phyloP scores from a whole-genome alignment of 2,329 filamentous ascomycete species.

The Davidsoniella virescens region DNA sequence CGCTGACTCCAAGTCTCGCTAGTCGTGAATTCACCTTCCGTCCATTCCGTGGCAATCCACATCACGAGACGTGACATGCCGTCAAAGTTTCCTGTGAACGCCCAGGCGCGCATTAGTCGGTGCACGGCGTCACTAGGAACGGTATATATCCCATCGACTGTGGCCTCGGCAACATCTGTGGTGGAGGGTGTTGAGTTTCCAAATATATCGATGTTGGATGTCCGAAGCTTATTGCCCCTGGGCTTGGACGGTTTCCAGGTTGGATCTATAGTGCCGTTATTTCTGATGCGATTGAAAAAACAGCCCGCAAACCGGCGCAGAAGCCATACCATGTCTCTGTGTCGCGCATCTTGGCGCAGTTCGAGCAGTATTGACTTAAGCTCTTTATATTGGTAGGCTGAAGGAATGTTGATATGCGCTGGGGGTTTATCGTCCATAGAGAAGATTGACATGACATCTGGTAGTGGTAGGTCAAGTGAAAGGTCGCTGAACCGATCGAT shows the following conservation, averaged over 20 bases:
- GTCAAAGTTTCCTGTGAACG: conserved; percentile 39
- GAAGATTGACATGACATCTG: conserved; percentile 6
- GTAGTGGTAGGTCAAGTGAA: not conserved
- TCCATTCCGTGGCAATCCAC: conserved; percentile 41
- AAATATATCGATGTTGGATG: no score
- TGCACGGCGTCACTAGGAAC: conserved; percentile 7
- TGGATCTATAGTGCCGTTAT: not conserved
- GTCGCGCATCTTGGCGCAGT: not conserved
- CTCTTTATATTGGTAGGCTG: not conserved
- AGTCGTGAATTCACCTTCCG: conserved; percentile 18
- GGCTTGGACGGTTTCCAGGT: no score
- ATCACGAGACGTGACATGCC: conserved; percentile 39
- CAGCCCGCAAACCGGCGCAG: conserved; percentile 3
- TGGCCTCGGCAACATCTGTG: not conserved
- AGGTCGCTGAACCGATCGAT: conserved; percentile 1
- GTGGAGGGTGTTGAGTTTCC: no score
- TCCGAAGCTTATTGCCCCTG: no score
- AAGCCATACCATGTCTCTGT: conserved; percentile 3
- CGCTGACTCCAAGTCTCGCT: conserved; percentile 11
- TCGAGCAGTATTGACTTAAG: conserved; percentile 2
- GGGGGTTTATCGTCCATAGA: not conserved
- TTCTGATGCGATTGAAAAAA: conserved; percentile 2
- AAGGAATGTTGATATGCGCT: not conserved
- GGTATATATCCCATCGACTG: not conserved
- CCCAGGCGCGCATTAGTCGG: conserved; percentile 38